Evolutionary conservation across 1,139 yeast species (phyloP), one percentile per base, ranked within the genome.

Genomic region (Geotrichum phurueaensis): DNA sequence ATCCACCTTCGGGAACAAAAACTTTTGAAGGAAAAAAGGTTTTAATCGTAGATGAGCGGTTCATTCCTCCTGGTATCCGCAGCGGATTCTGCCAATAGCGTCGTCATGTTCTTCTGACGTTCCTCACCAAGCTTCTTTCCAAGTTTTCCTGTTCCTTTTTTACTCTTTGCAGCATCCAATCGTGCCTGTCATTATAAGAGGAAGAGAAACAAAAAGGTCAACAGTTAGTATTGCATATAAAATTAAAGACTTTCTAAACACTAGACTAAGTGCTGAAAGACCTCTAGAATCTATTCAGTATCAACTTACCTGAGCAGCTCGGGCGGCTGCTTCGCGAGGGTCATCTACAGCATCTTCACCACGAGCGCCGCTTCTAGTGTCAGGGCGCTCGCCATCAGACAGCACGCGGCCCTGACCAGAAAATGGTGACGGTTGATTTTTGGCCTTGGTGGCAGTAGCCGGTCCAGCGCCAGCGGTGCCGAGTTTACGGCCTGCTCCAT

Each of bases 271-370:
- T 5, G 31, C 10, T 27, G 9, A 15, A 22, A 20, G 20, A n/a
- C 20, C 5, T 9, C 3, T 13, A 27, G 45, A 29, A 49, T 13
- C 15, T 31, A 12, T 13, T 5, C 33, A 29, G 27, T 33, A 18
- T 48, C 18, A n/a, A 47, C 54, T 48, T 52, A 59, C 64, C 60
- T 61, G 57, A 20, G 64, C 64, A 18, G 64, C 64, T 15, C 53
- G 36, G 7, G 64, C 64, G 15, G 64, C 64, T n/a, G 60, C 60
- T 39, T 54, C 58, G 9, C 62, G 48, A 9, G 64, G 58, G 23
- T 59, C 56, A 3, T 59, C 53, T 33, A 49, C 20, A 12, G 56
- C 15, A 22, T 36, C 39, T 25, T 49, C 47, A 5, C 48, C 9
- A 7, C 23, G n/a, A 13, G 20, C 18, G 22, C 45, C 47, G n/a